Evolutionary conservation across 129 eudicot genomes (phyloP).

Genomic region (Tagetes erecta): DNA sequence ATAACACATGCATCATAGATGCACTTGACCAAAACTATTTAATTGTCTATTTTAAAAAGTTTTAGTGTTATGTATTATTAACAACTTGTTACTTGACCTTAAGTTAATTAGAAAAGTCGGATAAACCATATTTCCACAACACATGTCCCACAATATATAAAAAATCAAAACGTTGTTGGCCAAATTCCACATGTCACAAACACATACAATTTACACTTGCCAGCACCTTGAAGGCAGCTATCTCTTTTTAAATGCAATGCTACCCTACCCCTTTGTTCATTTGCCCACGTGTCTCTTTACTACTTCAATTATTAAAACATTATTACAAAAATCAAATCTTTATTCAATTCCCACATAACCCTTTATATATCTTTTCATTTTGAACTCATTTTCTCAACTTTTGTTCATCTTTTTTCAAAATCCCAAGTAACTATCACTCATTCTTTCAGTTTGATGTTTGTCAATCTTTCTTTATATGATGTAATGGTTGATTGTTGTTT

Average conservation of each 20-base stretch:
- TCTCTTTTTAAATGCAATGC: conserved; percentile 33
- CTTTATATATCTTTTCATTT: conserved; percentile 24
- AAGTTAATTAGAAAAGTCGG: conserved; percentile 4
- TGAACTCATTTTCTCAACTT: conserved; percentile 15
- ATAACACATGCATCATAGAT: too few species aligned
- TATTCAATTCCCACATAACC: conserved; percentile 21
- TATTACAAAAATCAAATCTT: conserved; percentile 31
- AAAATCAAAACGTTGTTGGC: conserved; percentile 4
- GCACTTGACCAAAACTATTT: too few species aligned
- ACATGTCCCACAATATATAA: conserved; percentile 3
- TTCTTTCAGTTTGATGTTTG: neutral
- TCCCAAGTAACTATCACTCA: neutral
- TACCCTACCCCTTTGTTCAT: conserved; percentile 33
- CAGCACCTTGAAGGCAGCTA: conserved; percentile 43
- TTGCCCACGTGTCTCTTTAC: conserved; percentile 33
- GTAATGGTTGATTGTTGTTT: neutral
- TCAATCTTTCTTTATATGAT: neutral
- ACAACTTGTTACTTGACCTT: neutral
- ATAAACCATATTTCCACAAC: conserved; percentile 19
- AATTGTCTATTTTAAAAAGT: neutral
- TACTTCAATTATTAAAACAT: conserved; percentile 29
- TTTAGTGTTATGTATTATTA: neutral
- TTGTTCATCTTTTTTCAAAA: conserved; percentile 8
- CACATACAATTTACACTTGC: conserved; percentile 25
- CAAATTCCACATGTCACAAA: conserved; percentile 33